Evolutionary conservation across 177 flowering plant species (phyloP).

Genomic region (Vitis hybrid): DNA sequence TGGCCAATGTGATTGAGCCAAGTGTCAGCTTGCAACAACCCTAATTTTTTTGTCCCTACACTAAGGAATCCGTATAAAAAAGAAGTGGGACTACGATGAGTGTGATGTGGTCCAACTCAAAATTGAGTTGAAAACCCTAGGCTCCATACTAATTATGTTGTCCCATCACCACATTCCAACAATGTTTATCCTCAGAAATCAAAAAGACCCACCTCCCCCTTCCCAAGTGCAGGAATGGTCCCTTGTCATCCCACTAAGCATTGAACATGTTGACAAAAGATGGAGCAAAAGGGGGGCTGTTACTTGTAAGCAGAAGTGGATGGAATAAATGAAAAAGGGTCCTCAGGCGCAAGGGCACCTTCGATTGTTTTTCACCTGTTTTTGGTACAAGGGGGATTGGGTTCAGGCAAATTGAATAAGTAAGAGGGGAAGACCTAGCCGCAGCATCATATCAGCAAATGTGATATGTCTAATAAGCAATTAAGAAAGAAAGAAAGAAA

Average conservation of each 20-base stretch:
- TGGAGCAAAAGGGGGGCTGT: slow-evolving; percentile 35
- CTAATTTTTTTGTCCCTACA: slow-evolving; percentile 7
- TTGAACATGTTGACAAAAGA: slow-evolving; percentile 36
- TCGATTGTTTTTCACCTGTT: too few relatives aligned
- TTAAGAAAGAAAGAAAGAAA: too few relatives aligned
- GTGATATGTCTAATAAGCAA: too few relatives aligned
- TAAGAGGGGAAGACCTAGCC: too few relatives aligned
- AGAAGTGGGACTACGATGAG: slow-evolving; percentile 13
- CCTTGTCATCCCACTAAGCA: slow-evolving; percentile 16
- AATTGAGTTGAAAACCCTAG: slow-evolving; percentile 13
- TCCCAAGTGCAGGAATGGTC: slow-evolving; percentile 26
- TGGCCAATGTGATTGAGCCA: slow-evolving; percentile 1
- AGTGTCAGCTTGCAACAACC: not conserved
- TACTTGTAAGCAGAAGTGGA: slow-evolving; percentile 5
- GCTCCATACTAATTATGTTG: slow-evolving; percentile 35
- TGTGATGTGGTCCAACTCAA: slow-evolving; percentile 24
- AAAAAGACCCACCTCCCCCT: slow-evolving; percentile 13
- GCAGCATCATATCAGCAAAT: too few relatives aligned
- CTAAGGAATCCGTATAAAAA: slow-evolving; percentile 2
- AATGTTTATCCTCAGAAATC: slow-evolving; percentile 18
- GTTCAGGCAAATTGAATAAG: too few relatives aligned
- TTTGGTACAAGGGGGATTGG: too few relatives aligned
- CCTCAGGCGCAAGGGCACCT: too few relatives aligned
- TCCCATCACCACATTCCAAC: slow-evolving; percentile 38
- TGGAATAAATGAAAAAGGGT: not conserved